These are phyloP conservation scores for Penicillium pancosmium DNA, from an alignment of 495 filamentous ascomycete genomes.

Conservation along the genomic window DNA sequence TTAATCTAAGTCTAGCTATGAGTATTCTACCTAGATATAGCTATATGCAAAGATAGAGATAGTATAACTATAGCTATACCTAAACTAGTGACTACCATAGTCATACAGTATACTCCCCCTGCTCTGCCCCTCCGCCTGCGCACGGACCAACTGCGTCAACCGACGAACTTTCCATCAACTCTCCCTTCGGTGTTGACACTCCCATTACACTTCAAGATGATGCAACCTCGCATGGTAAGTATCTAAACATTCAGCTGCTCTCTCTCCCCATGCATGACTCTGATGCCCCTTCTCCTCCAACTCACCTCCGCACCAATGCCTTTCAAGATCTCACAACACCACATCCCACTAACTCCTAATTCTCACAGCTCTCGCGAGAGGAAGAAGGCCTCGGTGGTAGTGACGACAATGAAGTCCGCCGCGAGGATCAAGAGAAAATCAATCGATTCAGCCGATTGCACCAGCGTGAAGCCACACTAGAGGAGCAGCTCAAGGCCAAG, in stretches of 20 bases:
- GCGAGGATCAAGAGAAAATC: constrained; percentile 98
- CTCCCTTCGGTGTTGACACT: not conserved
- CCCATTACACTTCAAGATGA: constrained; percentile 33
- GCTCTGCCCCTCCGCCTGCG: constrained; percentile 9
- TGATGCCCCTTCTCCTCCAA: constrained; percentile 9
- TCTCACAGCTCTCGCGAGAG: constrained; percentile 79
- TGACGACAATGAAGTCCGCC: constrained; percentile 87
- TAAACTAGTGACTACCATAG: too few species aligned
- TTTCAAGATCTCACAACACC: not conserved
- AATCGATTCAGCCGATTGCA: constrained; percentile 96
- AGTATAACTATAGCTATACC: too few species aligned
- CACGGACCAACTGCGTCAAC: constrained; percentile 27
- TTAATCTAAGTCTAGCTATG: too few species aligned
- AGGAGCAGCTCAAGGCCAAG: constrained; percentile 81
- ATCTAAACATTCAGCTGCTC: not conserved
- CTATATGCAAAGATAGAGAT: too few species aligned
- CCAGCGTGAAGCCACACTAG: constrained; percentile 74
- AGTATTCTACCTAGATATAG: too few species aligned
- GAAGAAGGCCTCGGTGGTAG: constrained; percentile 71
- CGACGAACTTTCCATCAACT: constrained; percentile 12
- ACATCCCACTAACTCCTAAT: not conserved
- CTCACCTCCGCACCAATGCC: constrained; percentile 3
- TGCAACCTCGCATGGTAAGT: constrained; percentile 48
- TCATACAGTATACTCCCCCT: too few species aligned
- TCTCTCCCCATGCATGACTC: not conserved